These are phyloP conservation scores for Silene uniflora DNA, from an alignment of 148 eudicot genomes.

Conservation along the genomic window DNA sequence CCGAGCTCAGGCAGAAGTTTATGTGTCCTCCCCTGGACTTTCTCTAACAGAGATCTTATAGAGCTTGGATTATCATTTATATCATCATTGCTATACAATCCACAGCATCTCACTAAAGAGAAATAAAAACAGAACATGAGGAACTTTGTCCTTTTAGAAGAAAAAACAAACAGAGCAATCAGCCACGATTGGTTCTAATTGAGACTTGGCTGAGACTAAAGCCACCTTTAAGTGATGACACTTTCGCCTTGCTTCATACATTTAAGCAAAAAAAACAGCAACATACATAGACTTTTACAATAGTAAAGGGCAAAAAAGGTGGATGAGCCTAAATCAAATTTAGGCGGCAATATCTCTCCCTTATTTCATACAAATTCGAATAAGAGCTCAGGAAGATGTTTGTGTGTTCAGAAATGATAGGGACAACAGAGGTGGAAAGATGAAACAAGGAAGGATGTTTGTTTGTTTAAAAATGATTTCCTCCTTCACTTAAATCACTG, in stretches of 20 bases:
- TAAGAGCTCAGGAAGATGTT: no score
- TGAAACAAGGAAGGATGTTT: no score
- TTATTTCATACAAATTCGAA: no score
- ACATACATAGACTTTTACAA: no score
- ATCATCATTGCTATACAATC: background rate
- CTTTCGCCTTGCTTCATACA: background rate
- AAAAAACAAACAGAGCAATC: background rate
- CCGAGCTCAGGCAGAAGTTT: constrained; percentile 5
- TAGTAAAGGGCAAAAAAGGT: no score
- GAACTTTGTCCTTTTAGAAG: background rate
- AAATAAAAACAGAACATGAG: background rate
- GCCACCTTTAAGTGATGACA: background rate
- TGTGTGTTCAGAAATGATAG: no score
- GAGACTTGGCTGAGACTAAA: background rate
- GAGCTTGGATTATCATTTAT: constrained; percentile 18
- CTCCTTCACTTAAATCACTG: no score
- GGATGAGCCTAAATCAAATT: no score
- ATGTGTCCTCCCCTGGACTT: constrained; percentile 7
- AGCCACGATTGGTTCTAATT: background rate
- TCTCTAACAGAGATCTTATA: constrained; percentile 10
- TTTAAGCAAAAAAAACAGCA: background rate
- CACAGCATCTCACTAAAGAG: background rate
- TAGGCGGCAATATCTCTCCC: no score
- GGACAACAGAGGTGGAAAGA: no score
- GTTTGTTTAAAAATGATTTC: no score